Conservation (phyloP, 2,329 filamentous ascomycete species). For the Rhynchosporium agropyri region DNA sequence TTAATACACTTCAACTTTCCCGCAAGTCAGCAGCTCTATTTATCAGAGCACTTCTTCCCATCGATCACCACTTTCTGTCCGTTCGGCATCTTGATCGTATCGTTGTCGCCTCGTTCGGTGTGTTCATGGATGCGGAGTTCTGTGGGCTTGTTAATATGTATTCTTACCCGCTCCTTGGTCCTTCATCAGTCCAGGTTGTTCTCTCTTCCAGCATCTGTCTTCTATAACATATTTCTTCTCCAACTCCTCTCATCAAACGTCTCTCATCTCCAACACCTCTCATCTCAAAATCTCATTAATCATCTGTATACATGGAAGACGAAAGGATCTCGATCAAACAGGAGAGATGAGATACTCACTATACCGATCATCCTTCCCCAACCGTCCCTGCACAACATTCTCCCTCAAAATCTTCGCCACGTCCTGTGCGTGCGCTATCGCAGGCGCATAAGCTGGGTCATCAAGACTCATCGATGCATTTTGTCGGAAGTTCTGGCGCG, state of each 20-base stretch:
- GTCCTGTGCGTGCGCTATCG: slow-evolving; percentile 78
- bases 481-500: slow-evolving; percentile 72
- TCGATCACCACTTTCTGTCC: slow-evolving; percentile 42
- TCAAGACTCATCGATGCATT: slow-evolving; percentile 61
- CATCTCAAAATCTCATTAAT: background rate
- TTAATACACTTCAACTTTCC: slow-evolving; percentile 4
- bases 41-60: slow-evolving; percentile 40
- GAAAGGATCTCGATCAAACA: background rate
- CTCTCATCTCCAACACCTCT: background rate
- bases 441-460: slow-evolving; percentile 61
- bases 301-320: background rate
- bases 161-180: no score
- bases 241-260: no score
- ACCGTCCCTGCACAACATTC: slow-evolving; percentile 85
- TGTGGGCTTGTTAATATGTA: no score
- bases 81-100: slow-evolving; percentile 71
- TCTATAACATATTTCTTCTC: background rate
- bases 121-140: slow-evolving; percentile 83
- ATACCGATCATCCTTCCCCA: slow-evolving; percentile 54
- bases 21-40: slow-evolving; percentile 4
- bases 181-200: no score
- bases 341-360: slow-evolving; percentile 52
- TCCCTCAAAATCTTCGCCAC: slow-evolving; percentile 77
- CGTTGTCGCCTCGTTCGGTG: slow-evolving; percentile 91
- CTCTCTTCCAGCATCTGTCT: no score